These are phyloP conservation scores for Leishmania major DNA, from an alignment of 208 protist genomes.

Conservation along the genomic window DNA sequence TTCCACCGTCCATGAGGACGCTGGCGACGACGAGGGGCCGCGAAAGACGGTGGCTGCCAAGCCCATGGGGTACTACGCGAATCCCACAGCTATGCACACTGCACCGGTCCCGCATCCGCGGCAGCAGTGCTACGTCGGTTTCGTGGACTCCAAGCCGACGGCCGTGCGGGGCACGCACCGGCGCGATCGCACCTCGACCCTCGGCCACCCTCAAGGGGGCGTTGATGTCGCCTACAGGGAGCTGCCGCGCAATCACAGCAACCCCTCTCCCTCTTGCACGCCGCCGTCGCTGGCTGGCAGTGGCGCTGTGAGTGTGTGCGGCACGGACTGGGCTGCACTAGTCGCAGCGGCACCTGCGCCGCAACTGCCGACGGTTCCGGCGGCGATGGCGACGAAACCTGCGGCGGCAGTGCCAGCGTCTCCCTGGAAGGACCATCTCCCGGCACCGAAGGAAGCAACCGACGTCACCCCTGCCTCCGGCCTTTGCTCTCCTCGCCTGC, in stretches of 20 bases:
- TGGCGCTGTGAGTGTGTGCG: not conserved
- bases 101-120: not conserved
- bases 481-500: not conserved
- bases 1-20: not conserved
- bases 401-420: not conserved
- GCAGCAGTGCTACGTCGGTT: not conserved
- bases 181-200: not conserved
- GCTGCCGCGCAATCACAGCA: slow-evolving; percentile 32
- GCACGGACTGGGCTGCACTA: slow-evolving; percentile 30
- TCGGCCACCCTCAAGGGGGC: slow-evolving; percentile 2
- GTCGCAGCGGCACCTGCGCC: slow-evolving; percentile 12
- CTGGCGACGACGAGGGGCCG: not conserved
- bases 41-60: slow-evolving; percentile 32
- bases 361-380: not conserved
- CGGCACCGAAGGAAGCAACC: not conserved
- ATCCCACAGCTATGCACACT: not conserved
- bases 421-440: not conserved
- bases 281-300: slow-evolving; percentile 19
- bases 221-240: slow-evolving; percentile 40
- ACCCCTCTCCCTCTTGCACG: slow-evolving; percentile 27
- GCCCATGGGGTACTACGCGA: not conserved
- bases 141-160: slow-evolving; percentile 20
- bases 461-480: not conserved
- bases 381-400: not conserved
- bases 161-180: slow-evolving; percentile 15